These are phyloP conservation scores for Talaromyces sp. DNA, from an alignment of 2,329 filamentous ascomycete genomes.

Conservation along the genomic window DNA sequence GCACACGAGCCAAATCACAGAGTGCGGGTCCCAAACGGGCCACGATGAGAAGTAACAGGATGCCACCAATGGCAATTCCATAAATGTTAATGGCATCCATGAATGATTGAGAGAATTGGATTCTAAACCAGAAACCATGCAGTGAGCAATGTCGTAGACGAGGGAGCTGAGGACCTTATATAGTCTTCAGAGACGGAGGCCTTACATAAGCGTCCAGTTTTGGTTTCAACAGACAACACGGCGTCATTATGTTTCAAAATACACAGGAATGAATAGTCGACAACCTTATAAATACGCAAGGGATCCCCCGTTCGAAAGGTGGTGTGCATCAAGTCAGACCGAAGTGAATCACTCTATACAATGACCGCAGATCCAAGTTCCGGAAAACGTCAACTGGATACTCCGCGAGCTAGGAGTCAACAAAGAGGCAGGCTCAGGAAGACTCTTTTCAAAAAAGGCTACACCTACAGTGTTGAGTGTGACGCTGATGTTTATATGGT, in stretches of 20 bases:
- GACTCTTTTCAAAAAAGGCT: conserved; percentile 3
- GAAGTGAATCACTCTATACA: background rate
- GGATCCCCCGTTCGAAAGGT: background rate
- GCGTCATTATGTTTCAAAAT: background rate
- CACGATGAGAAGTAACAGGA: too few relatives aligned
- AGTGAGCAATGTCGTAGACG: background rate
- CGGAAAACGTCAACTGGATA: conserved; percentile 1
- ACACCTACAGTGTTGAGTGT: conserved; percentile 1
- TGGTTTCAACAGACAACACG: background rate
- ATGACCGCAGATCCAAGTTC: background rate
- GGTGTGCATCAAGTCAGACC: background rate
- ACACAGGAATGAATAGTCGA: background rate
- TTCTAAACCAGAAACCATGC: background rate
- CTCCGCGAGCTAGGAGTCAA: background rate
- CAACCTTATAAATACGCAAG: background rate
- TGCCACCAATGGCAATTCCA: too few relatives aligned
- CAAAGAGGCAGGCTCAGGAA: conserved; percentile 5
- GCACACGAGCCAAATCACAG: too few relatives aligned
- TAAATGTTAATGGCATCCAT: too few relatives aligned
- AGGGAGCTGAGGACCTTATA: background rate
- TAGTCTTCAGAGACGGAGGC: background rate
- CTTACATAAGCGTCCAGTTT: background rate
- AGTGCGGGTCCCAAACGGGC: too few relatives aligned
- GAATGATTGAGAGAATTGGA: background rate
- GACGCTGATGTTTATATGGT: conserved; percentile 6